Base-by-base conservation (phyloP, 192 early-diverging fungal genomes). In the Podila clonocystis region DNA sequence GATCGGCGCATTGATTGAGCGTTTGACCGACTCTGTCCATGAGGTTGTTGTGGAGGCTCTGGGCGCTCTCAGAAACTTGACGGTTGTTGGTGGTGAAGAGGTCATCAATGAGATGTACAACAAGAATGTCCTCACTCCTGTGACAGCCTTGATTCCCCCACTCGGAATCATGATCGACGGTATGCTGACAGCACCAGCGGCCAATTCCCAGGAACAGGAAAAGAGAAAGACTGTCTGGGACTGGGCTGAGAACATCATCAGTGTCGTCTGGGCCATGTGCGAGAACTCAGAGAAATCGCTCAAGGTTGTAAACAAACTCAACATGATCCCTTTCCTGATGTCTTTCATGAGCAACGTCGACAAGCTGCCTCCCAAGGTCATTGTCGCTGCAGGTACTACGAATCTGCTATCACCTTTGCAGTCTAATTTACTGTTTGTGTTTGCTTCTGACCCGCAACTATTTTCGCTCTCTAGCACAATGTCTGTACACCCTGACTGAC, bases 401-500 rank as follows among this genome's bases (percentile, higher is more conserved):
- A 45, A 12, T 45, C 15, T 45, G 34, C 9, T 11, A 36, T 22
- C 85, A 50, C 69, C 61, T 12, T 19, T 83, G 20, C 30, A 71
- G 13, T 75, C 48, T 66, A 64, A 19, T 26, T 22, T 28, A 9
- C 50, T 70, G 59, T 17, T 26, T 67, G 19, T 60, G 7, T 50
- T 28, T 22, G 29, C 15, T 72, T 38, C 12, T 48, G 70, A 4
- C 22, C 28, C 24, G 26, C 70, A 19, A 9, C 2, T 28, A 19
- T 49, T 8, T 31, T 62, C 66, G 17, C 19, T 55, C 63, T 67
- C 17, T 80, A 88, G 94, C 87, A 9, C 95, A 96, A 84, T 94
- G 91, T 50, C 84, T 97, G 17, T 91, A 93, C 72, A 94, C 94
- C 5, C 83, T 97, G 50, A 93, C 94, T 0, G 95, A 96, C 61